A percentile compares a stretch with the other conserved stretches of the same genome.
Conservation (phyloP, 257 asterid species). For the Orobanche coerulescens region DNA sequence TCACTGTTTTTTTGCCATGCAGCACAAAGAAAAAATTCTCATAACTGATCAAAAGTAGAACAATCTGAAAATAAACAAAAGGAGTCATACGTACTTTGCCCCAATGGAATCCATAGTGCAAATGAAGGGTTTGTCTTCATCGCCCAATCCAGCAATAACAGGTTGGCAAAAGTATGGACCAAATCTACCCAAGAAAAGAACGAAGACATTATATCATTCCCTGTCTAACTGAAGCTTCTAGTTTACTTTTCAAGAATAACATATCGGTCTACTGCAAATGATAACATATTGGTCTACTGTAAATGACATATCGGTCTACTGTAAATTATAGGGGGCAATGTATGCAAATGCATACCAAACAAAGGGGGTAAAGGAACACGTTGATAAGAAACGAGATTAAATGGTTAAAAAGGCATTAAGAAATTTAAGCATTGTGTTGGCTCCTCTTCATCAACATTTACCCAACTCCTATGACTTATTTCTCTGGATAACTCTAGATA, state of each 20-base stretch:
- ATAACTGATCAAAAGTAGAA: background rate
- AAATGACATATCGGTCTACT: background rate
- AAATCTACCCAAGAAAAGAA: constrained; percentile 41
- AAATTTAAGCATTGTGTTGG: background rate
- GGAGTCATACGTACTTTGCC: constrained; percentile 59
- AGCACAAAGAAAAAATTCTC: background rate
- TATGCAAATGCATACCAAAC: background rate
- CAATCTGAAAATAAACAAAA: constrained; percentile 10
- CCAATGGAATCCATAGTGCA: constrained; percentile 98
- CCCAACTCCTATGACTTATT: background rate
- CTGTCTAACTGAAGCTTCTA: constrained; percentile 1
- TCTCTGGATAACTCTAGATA: background rate
- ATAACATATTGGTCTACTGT: background rate
- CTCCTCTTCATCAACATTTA: background rate
- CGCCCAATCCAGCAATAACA: constrained; percentile 94
- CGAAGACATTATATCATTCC: constrained; percentile 1
- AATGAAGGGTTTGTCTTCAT: constrained; percentile 83
- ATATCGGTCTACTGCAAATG: background rate
- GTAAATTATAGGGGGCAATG: background rate
- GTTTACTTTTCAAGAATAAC: background rate
- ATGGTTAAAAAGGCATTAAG: background rate
- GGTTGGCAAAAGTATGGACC: constrained; percentile 99
- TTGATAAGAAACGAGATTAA: background rate
- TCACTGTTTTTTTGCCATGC: background rate
- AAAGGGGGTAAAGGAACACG: background rate